These are phyloP conservation scores for Lachnellula cervina DNA, from an alignment of 2,329 filamentous ascomycete genomes.

Conservation along the genomic window DNA sequence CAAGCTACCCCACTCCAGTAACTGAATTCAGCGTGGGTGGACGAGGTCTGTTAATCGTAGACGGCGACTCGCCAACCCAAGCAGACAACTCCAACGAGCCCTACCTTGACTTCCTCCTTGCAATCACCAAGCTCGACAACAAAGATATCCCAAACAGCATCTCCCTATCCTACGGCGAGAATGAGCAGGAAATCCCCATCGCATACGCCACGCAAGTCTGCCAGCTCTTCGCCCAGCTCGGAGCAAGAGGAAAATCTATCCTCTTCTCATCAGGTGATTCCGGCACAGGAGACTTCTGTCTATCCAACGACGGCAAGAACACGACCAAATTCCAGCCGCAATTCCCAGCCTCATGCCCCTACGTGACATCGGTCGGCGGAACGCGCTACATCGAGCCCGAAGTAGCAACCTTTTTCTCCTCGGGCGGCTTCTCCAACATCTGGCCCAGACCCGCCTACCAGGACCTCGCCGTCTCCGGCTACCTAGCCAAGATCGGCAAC, in stretches of 20 bases:
- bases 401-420: constrained; percentile 30
- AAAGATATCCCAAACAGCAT: constrained; percentile 50
- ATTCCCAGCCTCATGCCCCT: constrained; percentile 64
- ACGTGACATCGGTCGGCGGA: constrained; percentile 61
- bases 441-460: constrained; percentile 45
- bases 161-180: constrained; percentile 54
- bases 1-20: constrained; percentile 43
- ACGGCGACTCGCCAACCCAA: constrained; percentile 35
- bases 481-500: constrained; percentile 36
- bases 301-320: constrained; percentile 53
- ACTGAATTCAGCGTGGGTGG: constrained; percentile 42
- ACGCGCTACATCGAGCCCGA: constrained; percentile 17
- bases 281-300: constrained; percentile 38
- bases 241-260: constrained; percentile 50
- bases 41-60: constrained; percentile 45
- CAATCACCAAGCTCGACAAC: constrained; percentile 48
- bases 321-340: constrained; percentile 51
- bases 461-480: constrained; percentile 35
- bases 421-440: constrained; percentile 48
- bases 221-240: constrained; percentile 48
- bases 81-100: constrained; percentile 57
- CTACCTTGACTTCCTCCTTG: constrained; percentile 53
- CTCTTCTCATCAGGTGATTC: constrained; percentile 49
- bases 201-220: constrained; percentile 51
- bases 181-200: constrained; percentile 50